phyloP scores from a whole-genome alignment of 345 rosid genomes.

The Populus simonii region DNA sequence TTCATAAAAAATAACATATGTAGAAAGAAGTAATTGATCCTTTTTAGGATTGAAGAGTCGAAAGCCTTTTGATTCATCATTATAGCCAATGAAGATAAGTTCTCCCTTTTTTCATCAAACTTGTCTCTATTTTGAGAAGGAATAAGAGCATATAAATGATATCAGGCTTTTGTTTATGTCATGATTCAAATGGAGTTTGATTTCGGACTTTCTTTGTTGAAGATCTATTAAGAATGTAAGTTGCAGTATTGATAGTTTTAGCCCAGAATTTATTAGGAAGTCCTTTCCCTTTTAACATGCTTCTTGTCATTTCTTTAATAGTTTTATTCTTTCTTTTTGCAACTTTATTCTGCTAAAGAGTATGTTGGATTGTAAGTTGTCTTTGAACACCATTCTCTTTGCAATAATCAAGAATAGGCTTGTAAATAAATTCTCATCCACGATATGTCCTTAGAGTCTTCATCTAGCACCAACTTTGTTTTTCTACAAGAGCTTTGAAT shows the following conservation, averaged over 20 bases:
- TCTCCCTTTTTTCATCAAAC: background rate
- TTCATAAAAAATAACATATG: background rate
- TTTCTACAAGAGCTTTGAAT: background rate
- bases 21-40: background rate
- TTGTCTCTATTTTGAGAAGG: no score
- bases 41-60: background rate
- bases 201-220: no score
- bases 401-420: background rate
- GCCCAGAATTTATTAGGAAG: no score
- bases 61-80: background rate
- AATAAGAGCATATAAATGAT: background rate
- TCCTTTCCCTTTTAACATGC: no score
- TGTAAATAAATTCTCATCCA: background rate
- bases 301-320: background rate
- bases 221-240: no score
- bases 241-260: no score
- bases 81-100: background rate
- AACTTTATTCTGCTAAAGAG: background rate
- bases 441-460: background rate
- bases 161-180: no score
- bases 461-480: background rate
- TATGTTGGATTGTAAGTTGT: background rate
- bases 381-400: background rate
- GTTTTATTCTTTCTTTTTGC: accelerated
- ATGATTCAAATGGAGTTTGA: no score